These are phyloP conservation scores for Nakazawaea populi DNA, from an alignment of 805 yeast species.

Conservation along the genomic window DNA sequence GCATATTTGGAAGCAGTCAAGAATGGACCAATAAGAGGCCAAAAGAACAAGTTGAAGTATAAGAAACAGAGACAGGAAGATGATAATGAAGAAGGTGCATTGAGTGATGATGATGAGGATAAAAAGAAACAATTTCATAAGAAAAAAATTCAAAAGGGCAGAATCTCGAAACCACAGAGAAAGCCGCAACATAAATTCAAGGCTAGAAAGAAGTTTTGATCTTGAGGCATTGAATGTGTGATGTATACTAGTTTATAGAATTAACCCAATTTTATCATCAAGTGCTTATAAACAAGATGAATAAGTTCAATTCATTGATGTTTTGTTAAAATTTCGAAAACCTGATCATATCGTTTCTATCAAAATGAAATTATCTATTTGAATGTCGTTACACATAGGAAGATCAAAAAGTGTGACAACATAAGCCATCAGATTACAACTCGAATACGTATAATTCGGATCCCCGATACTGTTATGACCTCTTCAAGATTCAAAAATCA, in stretches of 20 bases:
- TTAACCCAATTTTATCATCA: too few species aligned
- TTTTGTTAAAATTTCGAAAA: too few species aligned
- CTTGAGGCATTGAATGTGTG: neutral
- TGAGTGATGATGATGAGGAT: slow-evolving; percentile 39
- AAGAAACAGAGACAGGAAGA: slow-evolving; percentile 8
- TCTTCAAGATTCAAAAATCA: too few species aligned
- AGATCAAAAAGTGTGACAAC: too few species aligned
- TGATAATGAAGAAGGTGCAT: neutral
- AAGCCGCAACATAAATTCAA: slow-evolving; percentile 42
- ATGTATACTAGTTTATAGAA: neutral
- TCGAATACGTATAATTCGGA: too few species aligned
- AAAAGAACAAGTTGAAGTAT: slow-evolving; percentile 62
- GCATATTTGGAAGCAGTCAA: slow-evolving; percentile 93
- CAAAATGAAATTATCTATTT: too few species aligned
- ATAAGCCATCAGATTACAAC: too few species aligned
- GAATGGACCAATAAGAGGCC: slow-evolving; percentile 92
- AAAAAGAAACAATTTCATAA: slow-evolving; percentile 16
- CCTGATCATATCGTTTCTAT: too few species aligned
- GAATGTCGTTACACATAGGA: too few species aligned
- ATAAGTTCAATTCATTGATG: too few species aligned
- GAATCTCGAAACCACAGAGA: slow-evolving; percentile 22
- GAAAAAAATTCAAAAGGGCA: slow-evolving; percentile 11
- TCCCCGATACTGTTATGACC: too few species aligned
- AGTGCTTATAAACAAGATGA: too few species aligned
- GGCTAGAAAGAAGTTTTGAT: slow-evolving; percentile 54